A percentile compares a stretch with the other conserved stretches of the same genome.
phyloP scores from a whole-genome alignment of 306 rosid genomes.

The Psophocarpus tetragonolobus region DNA sequence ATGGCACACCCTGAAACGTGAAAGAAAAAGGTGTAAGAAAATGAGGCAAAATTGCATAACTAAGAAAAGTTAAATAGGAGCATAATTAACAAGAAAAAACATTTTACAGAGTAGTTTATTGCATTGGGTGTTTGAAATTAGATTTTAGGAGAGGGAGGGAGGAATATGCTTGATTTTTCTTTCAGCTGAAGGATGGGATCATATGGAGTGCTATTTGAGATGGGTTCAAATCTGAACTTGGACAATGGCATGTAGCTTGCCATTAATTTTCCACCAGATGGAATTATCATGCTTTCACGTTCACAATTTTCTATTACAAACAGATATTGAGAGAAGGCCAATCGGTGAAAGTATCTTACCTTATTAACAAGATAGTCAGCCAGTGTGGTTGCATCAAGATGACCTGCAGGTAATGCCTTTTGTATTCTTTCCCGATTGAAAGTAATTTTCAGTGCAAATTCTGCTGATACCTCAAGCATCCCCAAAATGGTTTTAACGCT shows the following conservation, averaged over 20 bases:
- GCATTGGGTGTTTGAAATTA: neutral
- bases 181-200: neutral
- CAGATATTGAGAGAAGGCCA: constrained; percentile 15
- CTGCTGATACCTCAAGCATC: constrained; percentile 96
- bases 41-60: neutral
- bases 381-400: constrained; percentile 99
- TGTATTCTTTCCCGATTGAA: constrained; percentile 78
- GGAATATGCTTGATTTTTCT: constrained; percentile 1
- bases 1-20: constrained; percentile 76
- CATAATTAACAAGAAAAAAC: neutral
- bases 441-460: constrained; percentile 82
- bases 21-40: neutral
- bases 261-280: neutral
- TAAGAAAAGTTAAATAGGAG: no score
- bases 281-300: neutral
- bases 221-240: constrained; percentile 30
- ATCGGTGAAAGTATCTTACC: constrained; percentile 47
- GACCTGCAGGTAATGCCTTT: constrained; percentile 88
- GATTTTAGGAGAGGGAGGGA: neutral
- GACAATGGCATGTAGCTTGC: neutral
- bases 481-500: constrained; percentile 90
- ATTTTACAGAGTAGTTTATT: neutral
- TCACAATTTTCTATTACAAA: constrained; percentile 9
- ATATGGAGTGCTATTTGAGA: neutral
- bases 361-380: constrained; percentile 96